Percentiles rank a stretch among this genome's conserved stretches.
These are phyloP conservation scores for Malus asiatica DNA, from an alignment of 306 rosid genomes.

Conservation along the genomic window DNA sequence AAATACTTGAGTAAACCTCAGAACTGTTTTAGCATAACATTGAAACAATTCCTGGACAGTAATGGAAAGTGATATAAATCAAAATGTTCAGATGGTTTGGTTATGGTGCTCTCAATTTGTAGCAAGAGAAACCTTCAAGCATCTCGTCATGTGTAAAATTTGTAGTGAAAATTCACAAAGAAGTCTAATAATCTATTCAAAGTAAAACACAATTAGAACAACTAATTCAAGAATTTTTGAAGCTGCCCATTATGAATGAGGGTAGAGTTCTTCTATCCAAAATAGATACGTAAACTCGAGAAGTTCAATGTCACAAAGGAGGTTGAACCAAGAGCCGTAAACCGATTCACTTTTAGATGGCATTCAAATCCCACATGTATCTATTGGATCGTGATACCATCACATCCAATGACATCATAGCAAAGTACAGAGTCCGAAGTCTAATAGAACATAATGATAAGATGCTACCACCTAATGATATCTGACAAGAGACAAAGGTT, in stretches of 20 bases:
- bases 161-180: not conserved
- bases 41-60: not conserved
- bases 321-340: not conserved
- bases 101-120: too few relatives aligned
- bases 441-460: not conserved
- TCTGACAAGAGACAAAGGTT: not conserved
- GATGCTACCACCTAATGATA: not conserved
- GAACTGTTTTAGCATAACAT: too few relatives aligned
- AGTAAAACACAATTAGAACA: not conserved
- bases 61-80: not conserved
- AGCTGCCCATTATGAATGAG: not conserved
- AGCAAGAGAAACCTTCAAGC: not conserved
- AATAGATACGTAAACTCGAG: not conserved
- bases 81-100: not conserved
- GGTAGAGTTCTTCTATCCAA: not conserved
- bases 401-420: not conserved
- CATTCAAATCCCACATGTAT: not conserved
- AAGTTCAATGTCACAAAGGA: not conserved
- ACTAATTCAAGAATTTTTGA: not conserved
- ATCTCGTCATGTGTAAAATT: not conserved
- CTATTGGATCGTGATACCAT: not conserved
- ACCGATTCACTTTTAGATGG: not conserved
- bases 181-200: not conserved
- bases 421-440: not conserved
- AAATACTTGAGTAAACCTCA: not conserved